Conservation (phyloP, 2,329 filamentous ascomycete genomes). For the Thielaviopsis cerberus region DNA sequence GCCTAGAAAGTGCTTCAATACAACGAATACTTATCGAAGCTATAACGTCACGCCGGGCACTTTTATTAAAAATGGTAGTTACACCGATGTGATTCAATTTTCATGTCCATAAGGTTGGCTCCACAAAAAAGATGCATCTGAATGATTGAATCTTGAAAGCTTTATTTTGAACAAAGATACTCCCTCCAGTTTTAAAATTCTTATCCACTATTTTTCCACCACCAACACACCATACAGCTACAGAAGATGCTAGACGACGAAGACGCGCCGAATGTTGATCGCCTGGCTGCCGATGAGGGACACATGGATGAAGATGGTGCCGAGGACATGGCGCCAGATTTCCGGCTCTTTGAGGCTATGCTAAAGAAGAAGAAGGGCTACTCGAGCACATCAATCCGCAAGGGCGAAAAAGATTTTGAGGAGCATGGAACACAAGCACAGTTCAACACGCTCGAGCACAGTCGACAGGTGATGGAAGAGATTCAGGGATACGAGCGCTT, state of each 20-base stretch:
- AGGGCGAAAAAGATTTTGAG: constrained; percentile 95
- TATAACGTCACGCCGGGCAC: too few relatives aligned
- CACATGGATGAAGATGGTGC: constrained; percentile 36
- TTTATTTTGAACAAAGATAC: background rate
- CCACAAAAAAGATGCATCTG: background rate
- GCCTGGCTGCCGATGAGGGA: constrained; percentile 13
- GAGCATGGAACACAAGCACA: constrained; percentile 75
- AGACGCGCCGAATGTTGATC: constrained; percentile 19
- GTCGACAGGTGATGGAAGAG: constrained; percentile 73
- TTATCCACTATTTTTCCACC: background rate
- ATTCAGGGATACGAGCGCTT: constrained; percentile 61
- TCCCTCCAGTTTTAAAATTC: background rate
- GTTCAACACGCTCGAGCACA: constrained; percentile 57
- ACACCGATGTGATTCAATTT: background rate
- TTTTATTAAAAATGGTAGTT: background rate
- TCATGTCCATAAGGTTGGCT: background rate
- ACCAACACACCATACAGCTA: background rate
- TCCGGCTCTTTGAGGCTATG: constrained; percentile 47
- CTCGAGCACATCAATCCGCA: constrained; percentile 53
- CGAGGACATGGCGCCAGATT: constrained; percentile 73
- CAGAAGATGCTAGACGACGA: constrained; percentile 24
- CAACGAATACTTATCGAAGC: too few relatives aligned
- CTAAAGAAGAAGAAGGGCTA: constrained; percentile 33
- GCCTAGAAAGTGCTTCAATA: too few relatives aligned
- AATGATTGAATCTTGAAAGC: background rate